phyloP scores from a whole-genome alignment of 768 basidiomycete genomes.

The Boletus rufocinnamomeus region DNA sequence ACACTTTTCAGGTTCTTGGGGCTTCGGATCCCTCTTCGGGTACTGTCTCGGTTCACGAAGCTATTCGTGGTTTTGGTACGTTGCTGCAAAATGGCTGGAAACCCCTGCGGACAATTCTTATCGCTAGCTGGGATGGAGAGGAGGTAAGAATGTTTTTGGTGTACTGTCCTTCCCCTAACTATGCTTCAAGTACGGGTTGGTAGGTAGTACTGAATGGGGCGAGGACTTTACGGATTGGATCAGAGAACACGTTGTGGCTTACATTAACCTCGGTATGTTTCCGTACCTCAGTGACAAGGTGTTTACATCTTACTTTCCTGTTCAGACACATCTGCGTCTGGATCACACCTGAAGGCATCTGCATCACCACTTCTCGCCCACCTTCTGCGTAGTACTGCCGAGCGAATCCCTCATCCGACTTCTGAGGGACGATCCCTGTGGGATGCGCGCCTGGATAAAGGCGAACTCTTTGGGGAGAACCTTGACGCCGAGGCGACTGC shows the following conservation, averaged over 20 bases:
- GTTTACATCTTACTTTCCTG: conserved; percentile 30
- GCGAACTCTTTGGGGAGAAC: conserved; percentile 40
- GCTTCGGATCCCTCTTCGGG: conserved; percentile 59
- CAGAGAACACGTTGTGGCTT: conserved; percentile 77
- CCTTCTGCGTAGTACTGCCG: conserved; percentile 66
- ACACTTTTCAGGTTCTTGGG: conserved; percentile 43
- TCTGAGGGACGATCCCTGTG: conserved; percentile 66
- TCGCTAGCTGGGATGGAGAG: conserved; percentile 84
- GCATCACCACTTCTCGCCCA: conserved; percentile 85
- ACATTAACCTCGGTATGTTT: conserved; percentile 72
- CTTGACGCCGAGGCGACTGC: conserved; percentile 32
- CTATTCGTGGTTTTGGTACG: conserved; percentile 54
- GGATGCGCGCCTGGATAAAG: conserved; percentile 67
- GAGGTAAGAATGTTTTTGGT: conserved; percentile 40
- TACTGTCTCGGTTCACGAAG: conserved; percentile 56
- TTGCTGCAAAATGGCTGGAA: conserved; percentile 62
- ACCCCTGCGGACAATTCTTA: conserved; percentile 68
- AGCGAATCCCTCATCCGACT: conserved; percentile 74
- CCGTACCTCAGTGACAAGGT: conserved; percentile 31
- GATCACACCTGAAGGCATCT: conserved; percentile 48
- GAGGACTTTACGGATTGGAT: conserved; percentile 91
- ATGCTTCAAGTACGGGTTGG: conserved; percentile 55
- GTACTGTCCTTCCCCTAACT: conserved; percentile 1
- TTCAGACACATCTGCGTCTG: conserved; percentile 55
- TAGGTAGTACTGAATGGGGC: conserved; percentile 92